Percentiles rank a stretch among this genome's conserved stretches.
These are phyloP conservation scores for Phellinidium pouzarii DNA, from an alignment of 1,284 basidiomycete genomes.

Conservation along the genomic window DNA sequence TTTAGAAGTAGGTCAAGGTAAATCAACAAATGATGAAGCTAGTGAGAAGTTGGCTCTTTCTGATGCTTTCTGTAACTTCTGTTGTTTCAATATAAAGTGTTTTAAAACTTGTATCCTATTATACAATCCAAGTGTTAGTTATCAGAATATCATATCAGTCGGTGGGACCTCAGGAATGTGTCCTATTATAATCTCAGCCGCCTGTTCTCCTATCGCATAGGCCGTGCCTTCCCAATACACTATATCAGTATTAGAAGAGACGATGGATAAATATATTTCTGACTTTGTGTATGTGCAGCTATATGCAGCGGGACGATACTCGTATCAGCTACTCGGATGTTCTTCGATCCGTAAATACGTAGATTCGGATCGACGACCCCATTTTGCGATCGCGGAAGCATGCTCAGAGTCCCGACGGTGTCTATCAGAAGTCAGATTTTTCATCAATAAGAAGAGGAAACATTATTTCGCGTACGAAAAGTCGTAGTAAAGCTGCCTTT, in stretches of 20 bases:
- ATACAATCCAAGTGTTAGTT: too few relatives aligned
- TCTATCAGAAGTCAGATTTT: conserved; percentile 19
- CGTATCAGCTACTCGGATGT: conserved; percentile 29
- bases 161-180: background rate
- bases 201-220: conserved; percentile 20
- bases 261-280: background rate
- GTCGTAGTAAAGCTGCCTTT: conserved; percentile 7
- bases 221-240: conserved; percentile 17
- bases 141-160: too few relatives aligned
- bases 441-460: background rate
- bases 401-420: conserved; percentile 32
- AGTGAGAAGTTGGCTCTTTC: too few relatives aligned
- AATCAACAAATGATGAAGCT: too few relatives aligned
- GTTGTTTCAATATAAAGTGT: too few relatives aligned
- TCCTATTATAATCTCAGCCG: background rate
- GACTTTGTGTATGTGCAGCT: conserved; percentile 21
- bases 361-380: conserved; percentile 34
- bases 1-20: too few relatives aligned
- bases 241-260: background rate
- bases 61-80: too few relatives aligned
- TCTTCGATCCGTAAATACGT: conserved; percentile 28
- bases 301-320: conserved; percentile 24
- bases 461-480: background rate
- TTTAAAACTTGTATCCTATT: too few relatives aligned
- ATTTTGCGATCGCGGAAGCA: conserved; percentile 34